phyloP scores from a whole-genome alignment of 495 filamentous ascomycete species.

The Talaromyces liani region DNA sequence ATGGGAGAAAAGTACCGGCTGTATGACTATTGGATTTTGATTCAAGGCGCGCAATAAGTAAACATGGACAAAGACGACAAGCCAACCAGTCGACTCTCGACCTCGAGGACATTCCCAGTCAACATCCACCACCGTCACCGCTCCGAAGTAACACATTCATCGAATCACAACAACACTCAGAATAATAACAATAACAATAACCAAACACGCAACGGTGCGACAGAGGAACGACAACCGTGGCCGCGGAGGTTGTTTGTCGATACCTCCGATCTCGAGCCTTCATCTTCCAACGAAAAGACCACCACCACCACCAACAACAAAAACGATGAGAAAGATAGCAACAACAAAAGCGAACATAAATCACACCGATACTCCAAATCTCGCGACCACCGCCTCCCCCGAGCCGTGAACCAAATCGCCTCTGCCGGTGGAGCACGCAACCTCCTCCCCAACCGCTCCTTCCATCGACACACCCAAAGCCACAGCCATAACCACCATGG shows the following conservation, averaged over 20 bases:
- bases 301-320: conserved; percentile 10
- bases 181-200: not conserved
- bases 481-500: not conserved
- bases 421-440: conserved; percentile 27
- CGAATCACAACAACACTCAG: not conserved
- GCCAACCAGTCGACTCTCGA: conserved; percentile 4
- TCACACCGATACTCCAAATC: conserved; percentile 29
- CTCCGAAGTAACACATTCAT: not conserved
- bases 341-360: not conserved
- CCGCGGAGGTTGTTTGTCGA: conserved; percentile 17
- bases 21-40: no score
- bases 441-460: conserved; percentile 20
- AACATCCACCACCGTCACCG: conserved; percentile 8
- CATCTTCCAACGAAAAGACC: conserved; percentile 9
- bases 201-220: not conserved
- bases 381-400: conserved; percentile 28
- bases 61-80: not conserved
- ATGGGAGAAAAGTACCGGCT: no score
- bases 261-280: conserved; percentile 14
- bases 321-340: not conserved
- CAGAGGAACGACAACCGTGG: conserved; percentile 12
- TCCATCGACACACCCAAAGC: not conserved
- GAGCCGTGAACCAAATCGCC: conserved; percentile 30
- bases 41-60: no score
- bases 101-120: conserved; percentile 4